Evolutionary conservation across 2,329 filamentous ascomycete genomes (phyloP).

Genomic region (Xylaria sp.): DNA sequence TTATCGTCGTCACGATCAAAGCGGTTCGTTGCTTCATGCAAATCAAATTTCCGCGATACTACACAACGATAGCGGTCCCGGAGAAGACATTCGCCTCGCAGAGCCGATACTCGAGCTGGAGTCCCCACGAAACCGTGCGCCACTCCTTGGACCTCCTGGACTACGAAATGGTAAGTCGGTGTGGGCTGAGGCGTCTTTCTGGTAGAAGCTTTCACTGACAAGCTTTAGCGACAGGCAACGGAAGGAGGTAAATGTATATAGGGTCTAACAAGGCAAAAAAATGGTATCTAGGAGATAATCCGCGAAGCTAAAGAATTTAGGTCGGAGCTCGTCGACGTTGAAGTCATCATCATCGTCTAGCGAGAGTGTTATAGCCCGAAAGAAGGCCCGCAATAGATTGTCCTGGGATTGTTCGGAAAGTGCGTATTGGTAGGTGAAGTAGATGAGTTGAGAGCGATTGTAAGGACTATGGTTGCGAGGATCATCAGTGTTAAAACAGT

Average conservation of each 20-base stretch:
- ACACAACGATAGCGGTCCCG: slow-evolving; percentile 48
- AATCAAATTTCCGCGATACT: slow-evolving; percentile 42
- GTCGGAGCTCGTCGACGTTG: slow-evolving; percentile 35
- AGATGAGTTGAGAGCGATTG: slow-evolving; percentile 42
- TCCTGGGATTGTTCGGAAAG: slow-evolving; percentile 42
- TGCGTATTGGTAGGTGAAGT: slow-evolving; percentile 44
- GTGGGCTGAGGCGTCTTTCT: slow-evolving; percentile 44
- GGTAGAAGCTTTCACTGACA: slow-evolving; percentile 44
- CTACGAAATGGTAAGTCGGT: slow-evolving; percentile 41
- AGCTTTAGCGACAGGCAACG: slow-evolving; percentile 16
- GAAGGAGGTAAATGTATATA: slow-evolving; percentile 1
- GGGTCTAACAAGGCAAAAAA: slow-evolving; percentile 42
- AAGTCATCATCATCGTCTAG: slow-evolving; percentile 30
- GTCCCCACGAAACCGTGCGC: slow-evolving; percentile 40
- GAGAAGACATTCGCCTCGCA: slow-evolving; percentile 45
- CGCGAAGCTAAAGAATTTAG: slow-evolving; percentile 41
- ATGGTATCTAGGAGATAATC: slow-evolving; percentile 46
- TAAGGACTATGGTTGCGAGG: slow-evolving; percentile 34
- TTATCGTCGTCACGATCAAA: slow-evolving; percentile 24
- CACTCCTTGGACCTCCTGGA: slow-evolving; percentile 38
- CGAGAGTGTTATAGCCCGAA: slow-evolving; percentile 37
- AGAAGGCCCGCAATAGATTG: slow-evolving; percentile 44
- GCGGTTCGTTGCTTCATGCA: slow-evolving; percentile 33
- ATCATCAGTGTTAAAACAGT: slow-evolving; percentile 36
- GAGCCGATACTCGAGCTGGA: slow-evolving; percentile 41